phyloP scores from a whole-genome alignment of 805 yeast species.

The Candida succiphila region DNA sequence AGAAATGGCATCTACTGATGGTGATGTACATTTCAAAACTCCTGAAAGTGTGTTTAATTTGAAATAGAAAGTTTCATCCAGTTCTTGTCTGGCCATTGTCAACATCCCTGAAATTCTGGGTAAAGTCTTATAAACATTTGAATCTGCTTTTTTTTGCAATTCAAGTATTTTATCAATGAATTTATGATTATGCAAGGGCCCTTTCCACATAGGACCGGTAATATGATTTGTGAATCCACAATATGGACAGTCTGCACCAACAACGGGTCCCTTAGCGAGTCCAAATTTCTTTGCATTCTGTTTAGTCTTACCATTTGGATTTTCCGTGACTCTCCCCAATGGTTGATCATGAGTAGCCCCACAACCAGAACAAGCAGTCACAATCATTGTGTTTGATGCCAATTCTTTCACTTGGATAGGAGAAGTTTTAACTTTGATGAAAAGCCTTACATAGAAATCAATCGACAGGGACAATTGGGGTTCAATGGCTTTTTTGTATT shows the following conservation, averaged over 20 bases:
- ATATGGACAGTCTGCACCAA: constrained; percentile 51
- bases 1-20: constrained; percentile 60
- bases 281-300: constrained; percentile 36
- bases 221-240: constrained; percentile 67
- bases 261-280: constrained; percentile 54
- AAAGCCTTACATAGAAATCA: constrained; percentile 86
- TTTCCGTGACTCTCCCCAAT: constrained; percentile 50
- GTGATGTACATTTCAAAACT: constrained; percentile 71
- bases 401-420: constrained; percentile 78
- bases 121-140: constrained; percentile 60
- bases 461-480: constrained; percentile 81
- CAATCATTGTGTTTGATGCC: constrained; percentile 66
- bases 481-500: constrained; percentile 77
- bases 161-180: constrained; percentile 58
- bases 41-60: constrained; percentile 71
- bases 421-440: constrained; percentile 65
- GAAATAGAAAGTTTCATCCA: constrained; percentile 72
- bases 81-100: constrained; percentile 68
- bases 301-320: constrained; percentile 10
- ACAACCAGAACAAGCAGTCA: constrained; percentile 84
- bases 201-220: constrained; percentile 97
- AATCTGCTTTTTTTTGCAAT: constrained; percentile 34
- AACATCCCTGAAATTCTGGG: constrained; percentile 90
- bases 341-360: constrained; percentile 62
- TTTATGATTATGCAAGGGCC: constrained; percentile 56